phyloP scores from a whole-genome alignment of 139 green algal genomes.

The Ulvella scutata region DNA sequence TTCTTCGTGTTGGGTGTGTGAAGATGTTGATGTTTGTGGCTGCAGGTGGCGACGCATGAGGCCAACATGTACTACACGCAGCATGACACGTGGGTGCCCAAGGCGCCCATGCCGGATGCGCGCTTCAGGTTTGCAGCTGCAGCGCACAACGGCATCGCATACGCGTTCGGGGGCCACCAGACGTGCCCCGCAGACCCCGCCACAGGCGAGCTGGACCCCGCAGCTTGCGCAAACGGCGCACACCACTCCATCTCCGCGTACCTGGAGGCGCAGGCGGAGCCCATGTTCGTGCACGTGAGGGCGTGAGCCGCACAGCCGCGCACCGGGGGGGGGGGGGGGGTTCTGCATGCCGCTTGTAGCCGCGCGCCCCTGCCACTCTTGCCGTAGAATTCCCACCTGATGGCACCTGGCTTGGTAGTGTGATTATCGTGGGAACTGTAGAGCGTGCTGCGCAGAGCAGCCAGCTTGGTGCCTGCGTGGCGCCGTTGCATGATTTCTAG shows the following conservation, averaged over 20 bases:
- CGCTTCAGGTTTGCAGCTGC: constrained; percentile 16
- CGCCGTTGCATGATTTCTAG: too few species aligned
- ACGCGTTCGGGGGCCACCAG: constrained; percentile 6
- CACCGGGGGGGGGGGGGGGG: background rate
- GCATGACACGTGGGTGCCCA: constrained; percentile 22
- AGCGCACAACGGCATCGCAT: background rate
- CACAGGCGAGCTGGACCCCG: background rate
- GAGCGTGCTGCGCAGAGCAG: too few species aligned
- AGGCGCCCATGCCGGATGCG: constrained; percentile 24
- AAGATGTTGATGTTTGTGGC: too few species aligned
- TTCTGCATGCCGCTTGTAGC: too few species aligned
- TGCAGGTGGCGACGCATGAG: constrained; percentile 17
- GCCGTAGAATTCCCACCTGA: too few species aligned
- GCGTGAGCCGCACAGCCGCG: background rate
- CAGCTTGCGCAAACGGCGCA: background rate
- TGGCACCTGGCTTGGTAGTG: too few species aligned
- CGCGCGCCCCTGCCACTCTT: too few species aligned
- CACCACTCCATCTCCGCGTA: background rate
- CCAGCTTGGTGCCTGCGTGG: too few species aligned
- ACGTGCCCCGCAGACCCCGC: background rate
- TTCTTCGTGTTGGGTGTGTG: too few species aligned
- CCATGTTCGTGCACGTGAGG: background rate
- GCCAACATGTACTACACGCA: constrained; percentile 16
- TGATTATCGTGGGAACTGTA: too few species aligned
- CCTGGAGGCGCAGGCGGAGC: background rate